Evolutionary conservation across 2,329 filamentous ascomycete species (phyloP).

Genomic region (Colletotrichum sp.): DNA sequence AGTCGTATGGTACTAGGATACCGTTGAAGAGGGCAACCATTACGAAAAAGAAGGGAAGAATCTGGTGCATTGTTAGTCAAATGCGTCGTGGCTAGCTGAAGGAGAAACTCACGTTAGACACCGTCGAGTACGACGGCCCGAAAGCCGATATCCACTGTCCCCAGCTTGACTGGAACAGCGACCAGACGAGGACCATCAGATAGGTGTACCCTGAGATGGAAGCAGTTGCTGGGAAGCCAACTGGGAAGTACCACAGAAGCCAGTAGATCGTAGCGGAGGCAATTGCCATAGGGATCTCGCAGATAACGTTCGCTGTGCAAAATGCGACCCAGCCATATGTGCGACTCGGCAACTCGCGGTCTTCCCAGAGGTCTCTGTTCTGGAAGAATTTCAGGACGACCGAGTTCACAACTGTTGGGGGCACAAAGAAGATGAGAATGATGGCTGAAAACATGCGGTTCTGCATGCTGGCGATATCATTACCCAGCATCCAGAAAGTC

Average conservation of each 20-base stretch:
- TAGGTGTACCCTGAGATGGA: slow-evolving; percentile 76
- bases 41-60: slow-evolving; percentile 82
- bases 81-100: rapidly evolving
- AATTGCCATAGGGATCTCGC: slow-evolving; percentile 75
- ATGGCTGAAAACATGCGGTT: slow-evolving; percentile 79
- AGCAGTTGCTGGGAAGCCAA: slow-evolving; percentile 70
- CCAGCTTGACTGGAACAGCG: slow-evolving; percentile 76
- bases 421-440: slow-evolving; percentile 65
- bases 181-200: slow-evolving; percentile 80
- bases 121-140: slow-evolving; percentile 79
- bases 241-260: slow-evolving; percentile 78
- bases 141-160: slow-evolving; percentile 88
- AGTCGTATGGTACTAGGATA: slow-evolving; percentile 50
- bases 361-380: slow-evolving; percentile 76
- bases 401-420: slow-evolving; percentile 74
- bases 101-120: slow-evolving; percentile 62
- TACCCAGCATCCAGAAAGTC: slow-evolving; percentile 74
- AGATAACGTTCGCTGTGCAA: slow-evolving; percentile 73
- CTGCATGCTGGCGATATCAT: slow-evolving; percentile 72
- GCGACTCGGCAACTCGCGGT: slow-evolving; percentile 73
- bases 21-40: slow-evolving; percentile 81
- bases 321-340: slow-evolving; percentile 84
- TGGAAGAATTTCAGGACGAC: slow-evolving; percentile 80
- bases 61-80: slow-evolving; percentile 29
- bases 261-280: slow-evolving; percentile 72